Conservation (phyloP, 352 stramenopile genomes). For the Pythium aquatile region DNA sequence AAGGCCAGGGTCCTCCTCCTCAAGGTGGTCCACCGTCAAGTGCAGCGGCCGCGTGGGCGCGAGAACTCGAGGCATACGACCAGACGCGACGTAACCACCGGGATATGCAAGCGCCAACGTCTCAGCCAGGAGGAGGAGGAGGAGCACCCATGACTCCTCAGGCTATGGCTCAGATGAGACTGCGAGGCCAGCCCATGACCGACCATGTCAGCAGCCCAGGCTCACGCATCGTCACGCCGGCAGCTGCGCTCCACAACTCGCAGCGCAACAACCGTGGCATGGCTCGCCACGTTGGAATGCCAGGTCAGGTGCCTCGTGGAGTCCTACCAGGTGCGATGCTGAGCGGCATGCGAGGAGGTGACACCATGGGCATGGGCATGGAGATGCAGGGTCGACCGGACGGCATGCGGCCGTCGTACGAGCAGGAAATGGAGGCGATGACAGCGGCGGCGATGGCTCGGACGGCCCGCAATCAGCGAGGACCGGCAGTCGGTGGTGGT, state of each 20-base stretch:
- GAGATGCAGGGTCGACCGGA: background rate
- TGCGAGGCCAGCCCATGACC: conserved; percentile 6
- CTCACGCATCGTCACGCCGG: conserved; percentile 29
- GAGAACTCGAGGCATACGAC: conserved; percentile 29
- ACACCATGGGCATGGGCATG: background rate
- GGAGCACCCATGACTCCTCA: conserved; percentile 17
- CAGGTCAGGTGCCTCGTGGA: background rate
- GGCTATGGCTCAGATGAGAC: conserved; percentile 14
- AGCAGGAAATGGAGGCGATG: conserved; percentile 2
- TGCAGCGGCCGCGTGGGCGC: conserved; percentile 16
- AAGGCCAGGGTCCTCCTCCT: background rate
- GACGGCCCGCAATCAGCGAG: background rate
- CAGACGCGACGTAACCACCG: conserved; percentile 37
- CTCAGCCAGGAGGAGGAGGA: conserved; percentile 2
- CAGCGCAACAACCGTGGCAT: conserved; percentile 12
- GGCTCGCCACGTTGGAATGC: conserved; percentile 1
- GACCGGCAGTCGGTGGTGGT: background rate
- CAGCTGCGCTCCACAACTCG: conserved; percentile 20
- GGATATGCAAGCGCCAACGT: conserved; percentile 26
- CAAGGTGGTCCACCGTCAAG: conserved; percentile 1
- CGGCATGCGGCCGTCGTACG: background rate
- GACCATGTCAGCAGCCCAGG: conserved; percentile 23
- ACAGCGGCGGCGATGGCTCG: background rate
- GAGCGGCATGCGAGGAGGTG: background rate
- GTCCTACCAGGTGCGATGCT: background rate